A percentile compares a stretch with the other conserved stretches of the same genome.
Evolutionary conservation across 2,329 filamentous ascomycete genomes (phyloP).

Genomic region (Fusarium multiceps): DNA sequence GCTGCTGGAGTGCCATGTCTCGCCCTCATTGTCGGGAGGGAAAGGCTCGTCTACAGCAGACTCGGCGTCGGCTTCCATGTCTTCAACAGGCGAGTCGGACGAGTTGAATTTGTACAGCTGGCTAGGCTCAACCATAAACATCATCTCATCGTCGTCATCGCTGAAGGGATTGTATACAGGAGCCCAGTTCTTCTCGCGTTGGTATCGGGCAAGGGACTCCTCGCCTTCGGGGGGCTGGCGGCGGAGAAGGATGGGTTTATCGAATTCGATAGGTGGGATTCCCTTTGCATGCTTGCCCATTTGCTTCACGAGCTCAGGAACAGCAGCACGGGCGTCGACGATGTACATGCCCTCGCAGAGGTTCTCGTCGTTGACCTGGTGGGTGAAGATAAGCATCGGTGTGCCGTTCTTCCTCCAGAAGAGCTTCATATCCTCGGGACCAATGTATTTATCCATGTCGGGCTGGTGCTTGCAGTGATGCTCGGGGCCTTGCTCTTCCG

Average conservation of each 20-base stretch:
- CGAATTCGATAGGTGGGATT: conserved; percentile 34
- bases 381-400: conserved; percentile 40
- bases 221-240: conserved; percentile 32
- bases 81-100: conserved; percentile 15
- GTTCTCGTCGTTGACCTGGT: conserved; percentile 40
- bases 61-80: conserved; percentile 27
- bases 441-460: conserved; percentile 43
- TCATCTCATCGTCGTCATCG: conserved; percentile 37
- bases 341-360: conserved; percentile 42
- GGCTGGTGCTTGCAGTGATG: conserved; percentile 40
- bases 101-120: conserved; percentile 32
- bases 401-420: conserved; percentile 41
- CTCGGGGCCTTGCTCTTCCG: conserved; percentile 29
- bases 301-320: conserved; percentile 30
- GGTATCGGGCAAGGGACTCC: conserved; percentile 28
- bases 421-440: conserved; percentile 41
- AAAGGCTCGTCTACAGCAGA: conserved; percentile 38
- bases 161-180: conserved; percentile 34
- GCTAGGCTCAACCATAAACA: conserved; percentile 42
- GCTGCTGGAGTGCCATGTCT: conserved; percentile 37
- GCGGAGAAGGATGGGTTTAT: conserved; percentile 31
- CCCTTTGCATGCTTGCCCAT: conserved; percentile 35
- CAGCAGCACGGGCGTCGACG: conserved; percentile 35
- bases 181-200: conserved; percentile 42
- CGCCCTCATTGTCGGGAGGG: conserved; percentile 25